Percentiles rank a stretch among this genome's conserved stretches.
Conservation (phyloP, 2,329 filamentous ascomycete genomes). For the Talaromyces sp. region DNA sequence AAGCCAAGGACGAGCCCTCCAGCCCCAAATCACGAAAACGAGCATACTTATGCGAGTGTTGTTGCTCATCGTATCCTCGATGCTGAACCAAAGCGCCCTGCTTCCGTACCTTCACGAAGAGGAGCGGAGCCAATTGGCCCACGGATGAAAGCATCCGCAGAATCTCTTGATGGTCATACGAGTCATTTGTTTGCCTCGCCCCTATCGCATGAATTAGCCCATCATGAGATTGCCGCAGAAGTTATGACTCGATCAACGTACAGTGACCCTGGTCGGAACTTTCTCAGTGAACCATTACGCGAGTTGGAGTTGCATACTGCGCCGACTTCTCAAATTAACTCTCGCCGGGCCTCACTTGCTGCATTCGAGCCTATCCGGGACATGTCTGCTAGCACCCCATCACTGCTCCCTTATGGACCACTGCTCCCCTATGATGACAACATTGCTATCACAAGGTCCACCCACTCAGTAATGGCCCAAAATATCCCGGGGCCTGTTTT, state of each 20-base stretch:
- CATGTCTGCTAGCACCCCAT: constrained; percentile 32
- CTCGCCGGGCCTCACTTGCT: constrained; percentile 23
- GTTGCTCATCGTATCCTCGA: constrained; percentile 29
- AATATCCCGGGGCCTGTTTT: background rate
- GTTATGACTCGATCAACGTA: constrained; percentile 34
- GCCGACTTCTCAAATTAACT: constrained; percentile 28
- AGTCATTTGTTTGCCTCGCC: constrained; percentile 33
- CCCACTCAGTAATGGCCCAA: constrained; percentile 1
- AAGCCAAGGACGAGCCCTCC: constrained; percentile 7
- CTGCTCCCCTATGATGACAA: constrained; percentile 38
- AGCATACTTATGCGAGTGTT: constrained; percentile 39
- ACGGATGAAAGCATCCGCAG: constrained; percentile 34
- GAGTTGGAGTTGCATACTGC: constrained; percentile 27
- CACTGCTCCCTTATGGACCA: constrained; percentile 24
- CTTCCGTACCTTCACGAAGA: constrained; percentile 23
- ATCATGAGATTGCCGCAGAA: constrained; percentile 27
- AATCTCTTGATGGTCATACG: constrained; percentile 31
- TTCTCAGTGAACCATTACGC: constrained; percentile 20
- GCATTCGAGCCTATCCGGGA: constrained; percentile 20
- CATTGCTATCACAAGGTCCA: constrained; percentile 34
- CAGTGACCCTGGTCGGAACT: constrained; percentile 33
- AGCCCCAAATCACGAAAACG: constrained; percentile 29
- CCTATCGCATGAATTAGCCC: constrained; percentile 25
- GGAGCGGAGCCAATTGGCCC: constrained; percentile 17
- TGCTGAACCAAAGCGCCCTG: constrained; percentile 22